phyloP scores from a whole-genome alignment of 805 yeast species.

The Sugiyamaella floridensis region DNA sequence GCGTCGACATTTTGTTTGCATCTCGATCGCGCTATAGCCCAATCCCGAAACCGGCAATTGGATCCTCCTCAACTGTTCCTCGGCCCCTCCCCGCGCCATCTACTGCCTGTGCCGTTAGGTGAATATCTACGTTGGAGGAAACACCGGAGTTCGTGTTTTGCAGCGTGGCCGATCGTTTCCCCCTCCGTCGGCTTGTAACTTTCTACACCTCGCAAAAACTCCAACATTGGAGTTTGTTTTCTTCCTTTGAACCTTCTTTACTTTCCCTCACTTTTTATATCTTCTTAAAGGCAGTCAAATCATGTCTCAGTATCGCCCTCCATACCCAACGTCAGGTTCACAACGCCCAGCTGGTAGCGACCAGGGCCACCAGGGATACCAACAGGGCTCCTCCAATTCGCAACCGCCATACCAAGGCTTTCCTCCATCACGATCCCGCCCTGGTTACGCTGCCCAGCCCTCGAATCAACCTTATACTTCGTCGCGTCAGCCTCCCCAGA shows the following conservation, averaged over 20 bases:
- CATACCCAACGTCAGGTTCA: background rate
- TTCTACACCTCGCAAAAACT: no score
- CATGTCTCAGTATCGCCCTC: background rate
- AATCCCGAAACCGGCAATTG: no score
- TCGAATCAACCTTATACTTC: background rate
- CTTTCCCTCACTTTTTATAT: background rate
- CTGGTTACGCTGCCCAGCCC: slow-evolving; percentile 3
- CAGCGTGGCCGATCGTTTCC: background rate
- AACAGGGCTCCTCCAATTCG: background rate
- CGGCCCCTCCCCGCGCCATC: no score
- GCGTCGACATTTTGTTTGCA: no score
- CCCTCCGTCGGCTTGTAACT: background rate
- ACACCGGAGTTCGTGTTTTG: background rate
- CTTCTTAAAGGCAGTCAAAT: background rate
- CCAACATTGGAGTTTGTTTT: no score
- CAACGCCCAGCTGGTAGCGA: background rate
- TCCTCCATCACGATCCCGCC: background rate
- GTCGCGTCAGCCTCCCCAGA: slow-evolving; percentile 1
- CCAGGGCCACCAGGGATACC: background rate
- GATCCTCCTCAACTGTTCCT: no score
- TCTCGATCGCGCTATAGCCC: no score
- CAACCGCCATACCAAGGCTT: background rate
- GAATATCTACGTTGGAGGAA: background rate
- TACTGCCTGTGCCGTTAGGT: background rate
- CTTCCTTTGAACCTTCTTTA: background rate